Conservation (phyloP, 225 moss, liverwort and hornwort genomes). For the Sphagnum tenellum region DNA sequence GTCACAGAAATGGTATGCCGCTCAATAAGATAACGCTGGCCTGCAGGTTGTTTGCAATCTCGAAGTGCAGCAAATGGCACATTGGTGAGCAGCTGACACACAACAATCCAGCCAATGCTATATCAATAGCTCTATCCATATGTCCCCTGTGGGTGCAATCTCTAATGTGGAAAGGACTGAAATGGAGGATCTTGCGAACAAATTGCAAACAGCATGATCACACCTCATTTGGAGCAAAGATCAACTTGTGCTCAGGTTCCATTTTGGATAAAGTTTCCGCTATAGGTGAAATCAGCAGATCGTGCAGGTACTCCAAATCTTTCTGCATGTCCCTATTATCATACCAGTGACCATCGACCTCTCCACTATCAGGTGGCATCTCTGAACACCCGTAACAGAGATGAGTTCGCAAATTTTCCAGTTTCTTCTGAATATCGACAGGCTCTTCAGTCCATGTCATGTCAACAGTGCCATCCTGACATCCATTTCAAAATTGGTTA, state of each 20-base stretch:
- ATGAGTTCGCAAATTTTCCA: neutral
- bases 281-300: neutral
- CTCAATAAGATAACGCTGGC: slow-evolving; percentile 10
- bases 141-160: too few species aligned
- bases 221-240: slow-evolving; percentile 8
- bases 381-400: neutral
- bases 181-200: too few species aligned
- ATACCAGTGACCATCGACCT: neutral
- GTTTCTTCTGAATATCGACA: neutral
- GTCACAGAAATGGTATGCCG: slow-evolving; percentile 12
- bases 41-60: neutral
- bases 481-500: too few species aligned
- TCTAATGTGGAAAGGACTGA: too few species aligned
- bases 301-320: slow-evolving; percentile 3
- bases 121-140: too few species aligned
- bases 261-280: neutral
- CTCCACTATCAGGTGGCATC: neutral
- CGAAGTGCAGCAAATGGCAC: slow-evolving; percentile 16
- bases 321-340: neutral
- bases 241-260: slow-evolving; percentile 10
- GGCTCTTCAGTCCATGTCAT: neutral
- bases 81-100: slow-evolving; percentile 6
- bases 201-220: neutral
- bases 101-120: neutral
- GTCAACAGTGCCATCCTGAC: too few species aligned